Base-by-base conservation (phyloP, 306 rosid species). In the Sphenostylis stenocarpa region DNA sequence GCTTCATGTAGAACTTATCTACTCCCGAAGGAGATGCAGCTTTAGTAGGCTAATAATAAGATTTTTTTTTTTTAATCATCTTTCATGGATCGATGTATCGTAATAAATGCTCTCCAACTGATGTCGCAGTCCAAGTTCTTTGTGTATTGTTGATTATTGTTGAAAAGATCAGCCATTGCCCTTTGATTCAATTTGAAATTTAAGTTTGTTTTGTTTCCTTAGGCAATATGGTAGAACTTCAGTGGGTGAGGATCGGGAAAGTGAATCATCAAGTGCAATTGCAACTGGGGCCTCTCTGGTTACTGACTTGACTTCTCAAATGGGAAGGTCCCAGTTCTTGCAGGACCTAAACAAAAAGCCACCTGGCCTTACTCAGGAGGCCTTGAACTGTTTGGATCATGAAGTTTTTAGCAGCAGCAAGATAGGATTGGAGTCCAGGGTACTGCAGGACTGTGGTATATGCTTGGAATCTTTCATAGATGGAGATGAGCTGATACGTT, bases 301-400 rank as follows among this genome's bases (percentile, higher is more conserved):
- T 28, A 17, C 78, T 3, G 86, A 84, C 68, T 80, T 83, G 86
- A 86, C 84, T 82, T 79, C 89, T 38, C 90, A 60, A 79, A 62
- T 82, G 45, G 88, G 44, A 76, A 84, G 92, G 81, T 78, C 72
- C 28, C 91, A 72, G 43, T 47, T 85, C 36, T 67, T 79, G 72
- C 84, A 58, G 60, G 91, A 80, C 66, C 78, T 36, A 14, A 76
- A 81, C 84, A 79, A 70, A 78, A 91, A 88, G 84, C 94, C 94
- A 4, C 88, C 88, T 5, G 97, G 98, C 39, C 93, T 91, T 70
- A 77, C 85, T 75, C 95, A 82, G 81, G 93, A 90, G 39, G 95
- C 87, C 34, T 41, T 91, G 20, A 69, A 92, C 67, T 60, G 89
- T 79, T 84, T 91, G 84, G 85, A 70, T 23, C 16, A 76, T 34